Percentiles rank a stretch among this genome's conserved stretches.
These are phyloP conservation scores for Vigna unguiculata DNA, from an alignment of 306 rosid genomes.

Conservation along the genomic window DNA sequence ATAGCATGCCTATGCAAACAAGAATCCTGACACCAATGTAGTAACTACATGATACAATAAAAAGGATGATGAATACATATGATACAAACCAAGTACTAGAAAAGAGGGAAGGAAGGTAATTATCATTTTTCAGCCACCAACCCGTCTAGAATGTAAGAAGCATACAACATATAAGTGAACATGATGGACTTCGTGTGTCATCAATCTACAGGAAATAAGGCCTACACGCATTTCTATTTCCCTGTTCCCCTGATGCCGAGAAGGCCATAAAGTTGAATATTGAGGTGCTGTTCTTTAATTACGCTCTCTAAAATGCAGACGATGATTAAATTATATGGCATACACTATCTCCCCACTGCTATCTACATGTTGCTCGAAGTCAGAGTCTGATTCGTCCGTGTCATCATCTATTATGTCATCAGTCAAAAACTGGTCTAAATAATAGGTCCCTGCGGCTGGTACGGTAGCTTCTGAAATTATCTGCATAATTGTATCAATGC, in stretches of 20 bases:
- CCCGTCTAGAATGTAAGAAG: background rate
- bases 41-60: background rate
- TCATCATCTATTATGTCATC: slow-evolving; percentile 71
- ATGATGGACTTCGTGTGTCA: background rate
- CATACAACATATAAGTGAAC: slow-evolving; percentile 3
- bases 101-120: slow-evolving; percentile 3
- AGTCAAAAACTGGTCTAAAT: slow-evolving; percentile 53
- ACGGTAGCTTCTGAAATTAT: slow-evolving; percentile 91
- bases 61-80: background rate
- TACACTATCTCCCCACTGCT: slow-evolving; percentile 96
- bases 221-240: slow-evolving; percentile 1
- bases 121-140: slow-evolving; percentile 5
- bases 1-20: background rate
- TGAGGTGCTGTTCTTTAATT: background rate
- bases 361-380: slow-evolving; percentile 85
- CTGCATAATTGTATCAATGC: slow-evolving; percentile 82
- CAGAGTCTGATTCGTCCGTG: slow-evolving; percentile 80
- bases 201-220: slow-evolving; percentile 1
- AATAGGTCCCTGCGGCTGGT: slow-evolving; percentile 73
- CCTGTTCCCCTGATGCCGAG: background rate
- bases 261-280: slow-evolving; percentile 1
- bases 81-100: background rate
- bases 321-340: slow-evolving; percentile 59
- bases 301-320: slow-evolving; percentile 9
- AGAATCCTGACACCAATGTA: background rate